phyloP scores from a whole-genome alignment of 495 filamentous ascomycete species.

The Penicillium cataractarum region DNA sequence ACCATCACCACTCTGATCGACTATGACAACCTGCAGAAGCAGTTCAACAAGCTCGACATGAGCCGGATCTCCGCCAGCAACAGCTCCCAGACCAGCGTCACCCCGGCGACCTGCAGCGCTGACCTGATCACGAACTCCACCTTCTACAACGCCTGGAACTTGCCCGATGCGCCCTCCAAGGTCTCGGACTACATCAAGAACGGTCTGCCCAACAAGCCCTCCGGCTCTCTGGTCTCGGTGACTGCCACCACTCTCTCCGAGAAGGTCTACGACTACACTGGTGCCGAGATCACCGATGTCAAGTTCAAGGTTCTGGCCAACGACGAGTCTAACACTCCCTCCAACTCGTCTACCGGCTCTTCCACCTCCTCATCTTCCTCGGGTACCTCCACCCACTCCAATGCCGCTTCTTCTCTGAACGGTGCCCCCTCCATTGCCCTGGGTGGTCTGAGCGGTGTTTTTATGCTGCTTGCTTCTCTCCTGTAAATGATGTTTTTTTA shows the following conservation, averaged over 20 bases:
- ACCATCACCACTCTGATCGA: slow-evolving; percentile 68
- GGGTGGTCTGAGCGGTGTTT: slow-evolving; percentile 29
- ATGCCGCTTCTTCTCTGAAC: slow-evolving; percentile 25
- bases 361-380: slow-evolving; percentile 39
- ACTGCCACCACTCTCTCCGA: slow-evolving; percentile 52
- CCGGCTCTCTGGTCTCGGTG: slow-evolving; percentile 63
- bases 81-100: slow-evolving; percentile 51
- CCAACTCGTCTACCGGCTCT: slow-evolving; percentile 43
- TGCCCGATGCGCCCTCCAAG: slow-evolving; percentile 61
- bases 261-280: slow-evolving; percentile 58
- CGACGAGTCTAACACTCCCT: slow-evolving; percentile 59
- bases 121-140: slow-evolving; percentile 60
- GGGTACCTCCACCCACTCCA: slow-evolving; percentile 32
- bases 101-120: slow-evolving; percentile 60
- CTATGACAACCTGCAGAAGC: slow-evolving; percentile 72
- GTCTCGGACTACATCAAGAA: slow-evolving; percentile 55
- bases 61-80: slow-evolving; percentile 62
- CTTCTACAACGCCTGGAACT: slow-evolving; percentile 76
- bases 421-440: slow-evolving; percentile 24
- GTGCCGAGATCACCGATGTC: slow-evolving; percentile 54
- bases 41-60: slow-evolving; percentile 76
- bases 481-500: slow-evolving; percentile 18
- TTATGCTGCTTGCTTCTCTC: slow-evolving; percentile 34
- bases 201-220: slow-evolving; percentile 55
- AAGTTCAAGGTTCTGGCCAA: slow-evolving; percentile 54